phyloP scores from a whole-genome alignment of 768 basidiomycete species.

The Tricholoma bakamatsutake region DNA sequence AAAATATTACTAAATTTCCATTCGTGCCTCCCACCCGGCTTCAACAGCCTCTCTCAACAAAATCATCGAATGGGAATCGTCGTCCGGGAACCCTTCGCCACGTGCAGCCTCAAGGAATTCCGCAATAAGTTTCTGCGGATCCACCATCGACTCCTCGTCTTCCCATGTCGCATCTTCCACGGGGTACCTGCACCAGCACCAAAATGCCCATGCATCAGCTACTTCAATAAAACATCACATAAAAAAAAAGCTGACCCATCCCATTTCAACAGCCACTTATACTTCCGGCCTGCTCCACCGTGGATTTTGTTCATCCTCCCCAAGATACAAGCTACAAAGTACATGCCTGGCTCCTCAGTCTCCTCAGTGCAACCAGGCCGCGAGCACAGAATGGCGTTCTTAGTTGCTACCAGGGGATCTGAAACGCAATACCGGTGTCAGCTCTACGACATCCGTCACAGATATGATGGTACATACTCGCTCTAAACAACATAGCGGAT shows the following conservation, averaged over 20 bases:
- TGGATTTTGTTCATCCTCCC: constrained; percentile 23
- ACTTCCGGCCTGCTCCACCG: constrained; percentile 16
- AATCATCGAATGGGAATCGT: constrained; percentile 17
- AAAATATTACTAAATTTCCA: background rate
- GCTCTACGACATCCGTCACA: background rate
- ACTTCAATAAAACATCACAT: background rate
- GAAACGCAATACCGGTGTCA: constrained; percentile 1
- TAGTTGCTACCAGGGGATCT: constrained; percentile 9
- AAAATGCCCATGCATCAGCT: background rate
- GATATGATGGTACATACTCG: constrained; percentile 7
- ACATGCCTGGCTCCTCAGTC: constrained; percentile 14
- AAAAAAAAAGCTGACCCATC: constrained; percentile 25
- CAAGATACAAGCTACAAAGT: constrained; percentile 28
- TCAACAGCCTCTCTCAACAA: constrained; percentile 27
- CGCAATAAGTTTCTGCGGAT: constrained; percentile 22
- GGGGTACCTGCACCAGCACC: constrained; percentile 23
- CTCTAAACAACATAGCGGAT: constrained; percentile 1
- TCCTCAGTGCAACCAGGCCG: constrained; percentile 24
- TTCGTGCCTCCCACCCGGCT: constrained; percentile 26
- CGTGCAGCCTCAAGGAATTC: constrained; percentile 23
- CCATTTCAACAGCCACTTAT: constrained; percentile 36
- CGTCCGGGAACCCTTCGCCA: constrained; percentile 24
- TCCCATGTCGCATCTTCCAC: constrained; percentile 32
- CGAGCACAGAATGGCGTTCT: constrained; percentile 13
- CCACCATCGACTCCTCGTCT: constrained; percentile 21